Evolutionary conservation across 1,139 yeast species (phyloP).

Genomic region (Meyerozyma guilliermondii): DNA sequence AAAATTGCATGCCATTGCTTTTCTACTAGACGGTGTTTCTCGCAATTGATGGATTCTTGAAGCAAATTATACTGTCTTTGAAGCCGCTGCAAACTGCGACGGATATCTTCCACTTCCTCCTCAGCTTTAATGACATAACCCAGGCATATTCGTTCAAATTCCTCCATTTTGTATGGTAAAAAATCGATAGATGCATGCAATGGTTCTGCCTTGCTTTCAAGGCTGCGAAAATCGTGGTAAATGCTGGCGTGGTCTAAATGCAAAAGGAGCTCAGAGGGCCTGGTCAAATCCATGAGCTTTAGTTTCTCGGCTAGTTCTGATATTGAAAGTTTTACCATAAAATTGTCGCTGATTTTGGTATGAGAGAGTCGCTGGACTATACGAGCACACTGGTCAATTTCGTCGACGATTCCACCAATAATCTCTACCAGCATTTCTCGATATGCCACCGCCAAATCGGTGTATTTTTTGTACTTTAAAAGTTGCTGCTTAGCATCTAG

Average conservation of each 20-base stretch:
- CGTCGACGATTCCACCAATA: not conserved
- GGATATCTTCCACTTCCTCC: not conserved
- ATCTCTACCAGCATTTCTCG: not conserved
- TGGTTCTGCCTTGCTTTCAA: constrained; percentile 41
- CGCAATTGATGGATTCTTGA: constrained; percentile 2
- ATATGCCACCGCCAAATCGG: not conserved
- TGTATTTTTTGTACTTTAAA: not conserved
- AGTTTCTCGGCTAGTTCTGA: not conserved
- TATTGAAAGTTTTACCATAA: not conserved
- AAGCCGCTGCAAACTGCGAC: not conserved
- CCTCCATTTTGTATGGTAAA: constrained; percentile 51
- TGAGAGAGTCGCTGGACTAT: not conserved
- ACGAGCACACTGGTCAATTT: not conserved
- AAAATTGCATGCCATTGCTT: not conserved
- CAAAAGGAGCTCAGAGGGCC: not conserved
- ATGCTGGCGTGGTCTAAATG: not conserved
- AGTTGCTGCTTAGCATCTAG: not conserved
- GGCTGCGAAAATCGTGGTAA: constrained; percentile 7
- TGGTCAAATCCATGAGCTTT: not conserved
- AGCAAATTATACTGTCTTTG: not conserved
- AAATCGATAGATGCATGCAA: constrained; percentile 56
- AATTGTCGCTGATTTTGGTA: not conserved
- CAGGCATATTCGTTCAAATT: constrained; percentile 23
- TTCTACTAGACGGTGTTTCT: not conserved
- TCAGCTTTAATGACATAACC: not conserved